Conservation (phyloP, 495 filamentous ascomycete species). For the Hypoxylon trugodes region DNA sequence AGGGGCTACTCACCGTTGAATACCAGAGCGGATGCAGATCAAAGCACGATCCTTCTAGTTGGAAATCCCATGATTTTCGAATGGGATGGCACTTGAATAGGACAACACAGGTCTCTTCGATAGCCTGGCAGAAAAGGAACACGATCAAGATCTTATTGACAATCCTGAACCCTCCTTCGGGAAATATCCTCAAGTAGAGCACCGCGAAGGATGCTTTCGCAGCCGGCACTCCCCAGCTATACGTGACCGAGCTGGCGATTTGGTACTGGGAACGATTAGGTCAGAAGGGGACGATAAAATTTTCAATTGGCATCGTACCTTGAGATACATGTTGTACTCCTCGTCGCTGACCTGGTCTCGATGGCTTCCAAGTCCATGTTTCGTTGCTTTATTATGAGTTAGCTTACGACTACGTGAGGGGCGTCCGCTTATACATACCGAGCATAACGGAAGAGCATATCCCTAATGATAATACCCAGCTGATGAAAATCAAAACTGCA, state of each 20-base stretch:
- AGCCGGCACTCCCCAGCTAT: constrained; percentile 32
- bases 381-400: constrained; percentile 15
- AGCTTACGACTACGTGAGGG: neutral
- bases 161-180: constrained; percentile 20
- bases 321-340: constrained; percentile 17
- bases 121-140: constrained; percentile 31
- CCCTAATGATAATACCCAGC: constrained; percentile 30
- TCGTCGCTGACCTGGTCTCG: constrained; percentile 20
- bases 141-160: constrained; percentile 33
- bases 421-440: constrained; percentile 1
- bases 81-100: constrained; percentile 35
- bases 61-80: constrained; percentile 34
- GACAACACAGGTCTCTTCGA: constrained; percentile 35
- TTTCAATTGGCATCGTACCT: constrained; percentile 7
- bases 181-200: constrained; percentile 38
- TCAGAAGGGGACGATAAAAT: neutral
- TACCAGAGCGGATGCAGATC: constrained; percentile 40
- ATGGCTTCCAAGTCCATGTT: constrained; percentile 25
- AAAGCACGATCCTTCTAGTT: constrained; percentile 30
- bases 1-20: constrained; percentile 26
- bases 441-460: constrained; percentile 18
- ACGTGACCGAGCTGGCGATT: constrained; percentile 26
- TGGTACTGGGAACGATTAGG: constrained; percentile 17
- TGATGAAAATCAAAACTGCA: constrained; percentile 26
- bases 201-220: constrained; percentile 40